phyloP scores from a whole-genome alignment of 2,329 filamentous ascomycete species.

The Botrytis fragariae region DNA sequence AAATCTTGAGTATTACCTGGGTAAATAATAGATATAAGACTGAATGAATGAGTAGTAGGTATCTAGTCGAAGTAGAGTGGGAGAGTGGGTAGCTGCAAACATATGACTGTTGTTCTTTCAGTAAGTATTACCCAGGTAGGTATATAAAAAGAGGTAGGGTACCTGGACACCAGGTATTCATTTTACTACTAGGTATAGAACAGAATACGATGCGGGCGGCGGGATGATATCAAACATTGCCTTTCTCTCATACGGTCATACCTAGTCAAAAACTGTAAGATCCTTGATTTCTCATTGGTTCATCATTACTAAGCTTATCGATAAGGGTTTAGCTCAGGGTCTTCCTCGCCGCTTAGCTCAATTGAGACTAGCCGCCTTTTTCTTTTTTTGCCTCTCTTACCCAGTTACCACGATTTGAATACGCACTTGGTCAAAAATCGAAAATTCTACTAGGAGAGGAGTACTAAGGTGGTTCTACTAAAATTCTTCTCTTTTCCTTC shows the following conservation, averaged over 20 bases:
- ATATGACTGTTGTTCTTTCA: not conserved
- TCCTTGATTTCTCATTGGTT: not conserved
- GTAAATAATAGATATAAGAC: not conserved
- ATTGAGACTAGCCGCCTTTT: not conserved
- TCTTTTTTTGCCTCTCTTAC: conserved; percentile 5
- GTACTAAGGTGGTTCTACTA: not conserved
- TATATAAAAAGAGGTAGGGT: too few species aligned
- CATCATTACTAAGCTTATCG: not conserved
- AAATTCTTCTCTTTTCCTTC: not conserved
- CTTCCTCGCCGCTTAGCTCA: not conserved
- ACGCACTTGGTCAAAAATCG: not conserved
- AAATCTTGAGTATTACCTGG: not conserved
- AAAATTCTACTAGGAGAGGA: not conserved
- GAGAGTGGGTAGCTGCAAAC: too few species aligned
- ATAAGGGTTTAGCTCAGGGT: not conserved
- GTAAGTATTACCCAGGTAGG: not conserved
- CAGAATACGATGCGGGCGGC: too few species aligned
- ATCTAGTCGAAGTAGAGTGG: too few species aligned
- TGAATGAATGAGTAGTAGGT: too few species aligned
- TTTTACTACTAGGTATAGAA: too few species aligned
- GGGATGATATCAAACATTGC: not conserved
- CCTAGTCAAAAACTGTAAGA: not conserved
- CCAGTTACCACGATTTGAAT: not conserved
- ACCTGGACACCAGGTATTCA: too few species aligned
- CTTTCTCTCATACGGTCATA: too few species aligned